phyloP scores from a whole-genome alignment of 2,329 filamentous ascomycete genomes.

The Penicillium sp. region DNA sequence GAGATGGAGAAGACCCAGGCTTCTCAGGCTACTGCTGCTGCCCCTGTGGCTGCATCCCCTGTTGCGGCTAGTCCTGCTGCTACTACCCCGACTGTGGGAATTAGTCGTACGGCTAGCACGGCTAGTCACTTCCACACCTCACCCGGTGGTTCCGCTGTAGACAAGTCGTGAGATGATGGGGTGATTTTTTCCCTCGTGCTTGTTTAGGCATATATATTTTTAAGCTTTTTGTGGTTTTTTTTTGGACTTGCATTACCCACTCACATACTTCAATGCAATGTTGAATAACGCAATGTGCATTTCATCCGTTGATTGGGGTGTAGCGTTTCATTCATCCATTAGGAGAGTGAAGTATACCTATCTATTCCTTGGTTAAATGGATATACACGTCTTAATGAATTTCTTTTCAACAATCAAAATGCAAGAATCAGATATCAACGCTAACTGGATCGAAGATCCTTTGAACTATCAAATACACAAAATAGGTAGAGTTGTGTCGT shows the following conservation, averaged over 20 bases:
- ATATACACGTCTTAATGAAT: conserved; percentile 9
- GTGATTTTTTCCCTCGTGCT: no score
- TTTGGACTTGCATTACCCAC: neutral
- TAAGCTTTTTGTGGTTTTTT: neutral
- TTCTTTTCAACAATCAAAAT: neutral
- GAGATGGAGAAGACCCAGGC: conserved; percentile 12
- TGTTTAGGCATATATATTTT: neutral
- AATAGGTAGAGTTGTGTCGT: neutral
- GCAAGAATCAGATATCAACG: conserved; percentile 2
- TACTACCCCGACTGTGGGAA: conserved; percentile 9
- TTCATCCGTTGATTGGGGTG: neutral
- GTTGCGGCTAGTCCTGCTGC: conserved; percentile 8
- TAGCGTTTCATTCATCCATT: neutral
- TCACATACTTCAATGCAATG: neutral
- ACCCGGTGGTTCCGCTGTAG: conserved; percentile 27
- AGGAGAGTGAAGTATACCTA: neutral
- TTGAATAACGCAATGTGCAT: neutral
- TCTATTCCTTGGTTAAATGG: neutral
- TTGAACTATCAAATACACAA: neutral
- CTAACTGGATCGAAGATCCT: conserved; percentile 1
- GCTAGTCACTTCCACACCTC: conserved; percentile 31
- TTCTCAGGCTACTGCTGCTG: neutral
- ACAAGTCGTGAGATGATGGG: conserved; percentile 10
- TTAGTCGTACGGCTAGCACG: conserved; percentile 28
- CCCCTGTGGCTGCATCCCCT: conserved; percentile 4